These are phyloP conservation scores for Paramecium tetraurelia DNA, from an alignment of 73 alveolate species.

Conservation along the genomic window DNA sequence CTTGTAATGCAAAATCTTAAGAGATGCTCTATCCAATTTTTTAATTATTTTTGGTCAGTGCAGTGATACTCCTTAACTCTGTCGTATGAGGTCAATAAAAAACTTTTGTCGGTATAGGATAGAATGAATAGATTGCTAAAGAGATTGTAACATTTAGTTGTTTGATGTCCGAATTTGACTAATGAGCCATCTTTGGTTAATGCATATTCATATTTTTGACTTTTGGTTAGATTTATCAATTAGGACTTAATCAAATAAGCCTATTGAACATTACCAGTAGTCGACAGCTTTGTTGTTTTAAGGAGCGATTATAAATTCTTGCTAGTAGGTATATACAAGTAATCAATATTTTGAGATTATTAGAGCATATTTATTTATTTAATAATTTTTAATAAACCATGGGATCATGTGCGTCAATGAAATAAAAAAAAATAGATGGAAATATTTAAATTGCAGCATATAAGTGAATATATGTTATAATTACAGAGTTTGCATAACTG, in stretches of 20 bases:
- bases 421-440: constrained; percentile 10
- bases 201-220: not conserved
- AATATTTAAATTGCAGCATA: constrained; percentile 5
- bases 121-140: not conserved
- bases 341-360: not conserved
- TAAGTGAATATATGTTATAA: not conserved
- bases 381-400: not conserved
- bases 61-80: not conserved
- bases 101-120: not conserved
- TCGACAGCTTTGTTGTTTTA: not conserved
- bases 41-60: not conserved
- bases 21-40: not conserved
- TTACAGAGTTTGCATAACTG: constrained; percentile 22
- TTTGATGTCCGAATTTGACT: not conserved
- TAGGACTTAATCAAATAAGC: not conserved
- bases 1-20: not conserved
- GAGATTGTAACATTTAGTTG: not conserved
- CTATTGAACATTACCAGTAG: not conserved
- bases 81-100: not conserved
- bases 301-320: not conserved
- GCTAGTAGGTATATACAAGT: not conserved
- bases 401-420: constrained; percentile 41
- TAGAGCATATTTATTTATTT: not conserved
- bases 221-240: not conserved
- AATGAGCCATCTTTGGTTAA: not conserved